A percentile compares a stretch with the other conserved stretches of the same genome.
Evolutionary conservation across 1,284 basidiomycete genomes (phyloP).

Genomic region (Ceratobasidium sp.): DNA sequence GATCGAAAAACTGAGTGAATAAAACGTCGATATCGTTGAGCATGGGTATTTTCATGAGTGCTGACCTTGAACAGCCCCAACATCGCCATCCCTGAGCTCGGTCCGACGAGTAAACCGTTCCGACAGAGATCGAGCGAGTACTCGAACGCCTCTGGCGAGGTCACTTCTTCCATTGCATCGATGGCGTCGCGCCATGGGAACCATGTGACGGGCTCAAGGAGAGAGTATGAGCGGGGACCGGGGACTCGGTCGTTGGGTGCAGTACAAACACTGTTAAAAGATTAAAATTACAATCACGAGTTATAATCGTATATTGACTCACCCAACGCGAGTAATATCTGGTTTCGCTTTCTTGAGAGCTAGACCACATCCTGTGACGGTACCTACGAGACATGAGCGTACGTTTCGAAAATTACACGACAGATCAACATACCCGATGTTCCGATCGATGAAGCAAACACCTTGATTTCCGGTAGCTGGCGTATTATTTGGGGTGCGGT

Average conservation of each 20-base stretch:
- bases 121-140: constrained; percentile 24
- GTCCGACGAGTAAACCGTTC: constrained; percentile 22
- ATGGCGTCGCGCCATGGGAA: constrained; percentile 33
- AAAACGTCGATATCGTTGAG: background rate
- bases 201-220: constrained; percentile 28
- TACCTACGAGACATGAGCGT: background rate
- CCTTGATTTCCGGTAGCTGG: constrained; percentile 37
- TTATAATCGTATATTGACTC: background rate
- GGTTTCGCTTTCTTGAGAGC: constrained; percentile 36
- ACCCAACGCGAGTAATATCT: constrained; percentile 35
- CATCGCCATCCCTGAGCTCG: constrained; percentile 31
- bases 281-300: background rate
- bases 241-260: constrained; percentile 33
- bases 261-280: constrained; percentile 3
- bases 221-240: constrained; percentile 14
- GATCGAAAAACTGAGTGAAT: constrained; percentile 5
- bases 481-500: constrained; percentile 35
- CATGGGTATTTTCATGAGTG: background rate
- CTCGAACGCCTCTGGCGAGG: constrained; percentile 25
- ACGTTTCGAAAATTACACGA: background rate
- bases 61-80: constrained; percentile 23
- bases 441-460: constrained; percentile 41
- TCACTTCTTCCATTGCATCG: constrained; percentile 25
- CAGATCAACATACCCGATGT: constrained; percentile 22
- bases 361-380: constrained; percentile 31